Evolutionary conservation across 2,329 filamentous ascomycete genomes (phyloP).

Genomic region (Colletotrichum abscissum): DNA sequence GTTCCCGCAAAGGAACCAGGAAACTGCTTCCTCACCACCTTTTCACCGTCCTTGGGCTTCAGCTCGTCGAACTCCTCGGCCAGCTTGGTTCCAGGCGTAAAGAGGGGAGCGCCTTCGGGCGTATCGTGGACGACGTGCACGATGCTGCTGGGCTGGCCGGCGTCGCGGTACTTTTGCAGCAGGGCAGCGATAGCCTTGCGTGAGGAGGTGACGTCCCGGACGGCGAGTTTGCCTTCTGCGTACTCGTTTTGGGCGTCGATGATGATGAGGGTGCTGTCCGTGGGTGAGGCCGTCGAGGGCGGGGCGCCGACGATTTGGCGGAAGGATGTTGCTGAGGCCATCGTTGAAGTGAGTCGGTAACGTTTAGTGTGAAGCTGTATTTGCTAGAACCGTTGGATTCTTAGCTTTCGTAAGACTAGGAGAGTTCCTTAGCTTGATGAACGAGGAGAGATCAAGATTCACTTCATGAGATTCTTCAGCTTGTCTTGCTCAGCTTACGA

Average conservation of each 20-base stretch:
- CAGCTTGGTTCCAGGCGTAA: slow-evolving; percentile 70
- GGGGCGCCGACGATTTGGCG: slow-evolving; percentile 65
- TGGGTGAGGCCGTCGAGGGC: slow-evolving; percentile 65
- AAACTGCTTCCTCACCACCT: slow-evolving; percentile 66
- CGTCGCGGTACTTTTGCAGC: slow-evolving; percentile 69
- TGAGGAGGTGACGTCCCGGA: slow-evolving; percentile 62
- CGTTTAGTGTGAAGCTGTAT: too few relatives aligned
- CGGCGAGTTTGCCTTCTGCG: slow-evolving; percentile 66
- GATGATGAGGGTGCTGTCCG: slow-evolving; percentile 72
- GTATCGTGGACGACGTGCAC: slow-evolving; percentile 72
- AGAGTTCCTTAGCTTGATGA: too few relatives aligned
- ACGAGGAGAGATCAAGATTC: background rate
- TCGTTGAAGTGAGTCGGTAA: slow-evolving; percentile 29
- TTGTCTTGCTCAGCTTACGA: background rate
- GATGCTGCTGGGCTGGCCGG: slow-evolving; percentile 52
- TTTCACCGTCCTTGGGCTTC: slow-evolving; percentile 63
- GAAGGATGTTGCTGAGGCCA: slow-evolving; percentile 43
- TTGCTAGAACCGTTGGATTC: too few relatives aligned
- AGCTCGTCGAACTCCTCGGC: slow-evolving; percentile 72
- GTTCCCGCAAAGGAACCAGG: slow-evolving; percentile 72
- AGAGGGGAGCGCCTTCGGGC: slow-evolving; percentile 72
- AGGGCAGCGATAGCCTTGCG: slow-evolving; percentile 67
- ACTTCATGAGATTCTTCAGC: background rate
- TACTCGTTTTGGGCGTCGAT: slow-evolving; percentile 81
- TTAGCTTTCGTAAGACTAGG: too few relatives aligned